Percentiles rank a stretch among this genome's conserved stretches.
Evolutionary conservation across 2,329 filamentous ascomycete genomes (phyloP).

Genomic region (Bipolaris oryzae): DNA sequence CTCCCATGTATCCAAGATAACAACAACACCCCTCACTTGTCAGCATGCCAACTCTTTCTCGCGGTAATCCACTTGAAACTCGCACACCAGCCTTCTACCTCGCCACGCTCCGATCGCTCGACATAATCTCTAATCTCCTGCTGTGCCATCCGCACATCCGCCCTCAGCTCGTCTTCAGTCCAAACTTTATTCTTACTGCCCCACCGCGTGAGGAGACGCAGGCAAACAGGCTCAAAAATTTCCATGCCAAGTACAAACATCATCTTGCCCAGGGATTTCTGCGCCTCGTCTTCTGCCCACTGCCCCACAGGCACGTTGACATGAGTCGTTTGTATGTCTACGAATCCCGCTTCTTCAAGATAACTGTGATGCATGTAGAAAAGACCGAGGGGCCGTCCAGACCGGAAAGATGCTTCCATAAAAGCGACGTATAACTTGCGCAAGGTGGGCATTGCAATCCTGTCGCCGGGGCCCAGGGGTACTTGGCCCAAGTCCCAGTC

Average conservation of each 20-base stretch:
- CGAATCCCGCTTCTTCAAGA: conserved; percentile 54
- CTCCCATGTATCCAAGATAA: neutral
- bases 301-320: conserved; percentile 46
- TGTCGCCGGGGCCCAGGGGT: conserved; percentile 10
- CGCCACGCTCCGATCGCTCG: conserved; percentile 27
- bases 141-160: conserved; percentile 30
- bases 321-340: conserved; percentile 49
- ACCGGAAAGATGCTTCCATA: conserved; percentile 48
- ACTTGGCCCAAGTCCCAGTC: conserved; percentile 47
- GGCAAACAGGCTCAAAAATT: conserved; percentile 35
- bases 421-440: conserved; percentile 36
- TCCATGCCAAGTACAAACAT: conserved; percentile 45
- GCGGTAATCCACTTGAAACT: conserved; percentile 47
- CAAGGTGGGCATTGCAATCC: conserved; percentile 31
- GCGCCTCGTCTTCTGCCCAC: conserved; percentile 41
- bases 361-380: conserved; percentile 51
- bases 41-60: conserved; percentile 36
- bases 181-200: conserved; percentile 37
- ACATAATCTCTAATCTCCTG: conserved; percentile 38
- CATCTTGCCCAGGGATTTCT: conserved; percentile 43
- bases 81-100: conserved; percentile 43
- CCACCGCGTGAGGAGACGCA: conserved; percentile 38
- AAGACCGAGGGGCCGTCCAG: conserved; percentile 50
- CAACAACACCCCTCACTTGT: neutral
- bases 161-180: conserved; percentile 36